phyloP scores from a whole-genome alignment of 805 yeast genomes.

The Peterozyma xylosa region DNA sequence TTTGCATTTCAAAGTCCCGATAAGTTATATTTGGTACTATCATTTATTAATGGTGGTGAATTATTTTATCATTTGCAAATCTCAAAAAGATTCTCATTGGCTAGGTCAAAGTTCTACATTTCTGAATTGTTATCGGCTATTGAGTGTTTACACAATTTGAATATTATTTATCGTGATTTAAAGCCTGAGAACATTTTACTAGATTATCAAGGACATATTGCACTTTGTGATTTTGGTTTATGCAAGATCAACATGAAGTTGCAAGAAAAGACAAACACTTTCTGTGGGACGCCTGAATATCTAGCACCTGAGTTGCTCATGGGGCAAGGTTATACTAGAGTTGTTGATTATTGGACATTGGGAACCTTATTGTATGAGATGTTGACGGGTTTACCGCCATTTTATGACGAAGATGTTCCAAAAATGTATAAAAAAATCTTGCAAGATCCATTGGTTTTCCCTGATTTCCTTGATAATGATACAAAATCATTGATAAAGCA shows the following conservation, averaged over 20 bases:
- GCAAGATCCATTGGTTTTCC: conserved; percentile 84
- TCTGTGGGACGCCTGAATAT: conserved; percentile 98
- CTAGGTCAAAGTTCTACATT: conserved; percentile 86
- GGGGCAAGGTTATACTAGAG: conserved; percentile 91
- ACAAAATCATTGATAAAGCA: conserved; percentile 75
- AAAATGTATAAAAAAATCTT: conserved; percentile 91
- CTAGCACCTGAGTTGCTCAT: conserved; percentile 89
- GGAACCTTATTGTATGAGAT: conserved; percentile 92
- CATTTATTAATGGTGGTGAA: conserved; percentile 96
- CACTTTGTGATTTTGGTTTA: conserved; percentile 93
- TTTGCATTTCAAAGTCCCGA: conserved; percentile 97
- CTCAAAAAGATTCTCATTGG: conserved; percentile 82
- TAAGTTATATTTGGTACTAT: conserved; percentile 80
- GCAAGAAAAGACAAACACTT: conserved; percentile 80
- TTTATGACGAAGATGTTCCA: conserved; percentile 88
- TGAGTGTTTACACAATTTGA: conserved; percentile 83
- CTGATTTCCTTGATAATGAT: conserved; percentile 77
- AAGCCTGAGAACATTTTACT: conserved; percentile 93
- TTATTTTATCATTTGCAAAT: conserved; percentile 88
- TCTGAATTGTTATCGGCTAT: conserved; percentile 92
- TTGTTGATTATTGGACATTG: conserved; percentile 98
- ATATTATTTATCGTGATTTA: conserved; percentile 90
- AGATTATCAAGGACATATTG: conserved; percentile 97
- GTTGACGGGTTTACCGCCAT: conserved; percentile 96
- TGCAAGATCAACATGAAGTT: conserved; percentile 93